Evolutionary conservation across 208 protist genomes (phyloP), one percentile per base, ranked within the genome.

Genomic region (Leishmania turanica): DNA sequence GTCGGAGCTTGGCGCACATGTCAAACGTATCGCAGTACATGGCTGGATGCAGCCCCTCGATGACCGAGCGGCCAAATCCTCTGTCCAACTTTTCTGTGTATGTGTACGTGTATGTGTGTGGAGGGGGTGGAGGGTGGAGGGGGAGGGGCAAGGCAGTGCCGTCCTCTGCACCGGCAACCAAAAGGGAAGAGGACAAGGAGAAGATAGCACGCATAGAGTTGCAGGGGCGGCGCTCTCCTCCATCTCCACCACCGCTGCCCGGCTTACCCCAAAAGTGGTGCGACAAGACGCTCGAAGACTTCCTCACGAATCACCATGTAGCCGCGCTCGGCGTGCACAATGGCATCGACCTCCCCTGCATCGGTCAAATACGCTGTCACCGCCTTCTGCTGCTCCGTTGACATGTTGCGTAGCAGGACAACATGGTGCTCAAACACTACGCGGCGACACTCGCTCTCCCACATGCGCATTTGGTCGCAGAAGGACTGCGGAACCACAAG

Each of bases 381-480:
- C 34, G 84, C 71, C 54, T 88, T 84, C 54, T 87, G 83, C 83
- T 96, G 93, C 78, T 87, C 83, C 2, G 85, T 53, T 21, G 89
- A 86, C 47, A 96, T 34, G 87, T 93, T 93, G 24, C 86, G 84
- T 40, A 98, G 90, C 53, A 98, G 81, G 42, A 94, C 92, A 56
- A 96, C 70, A 74, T 91, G 66, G 24, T 88, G 87, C 56, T 89
- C 71, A 84, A 98, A 96, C n/a, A 90, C 80, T 31, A 97, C 87
- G 47, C 95, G 91, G 49, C 89, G 88, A 84, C 91, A 96, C 86
- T 98, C 93, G 42, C 78, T 92, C 80, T 98, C 93, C 93, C 95
- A 98, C 90, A 94, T 95, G 58, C 91, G 76, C 66, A 98, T 78
- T 84, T 97, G 93, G 77, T 98, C 95, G 78, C 91, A 96, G 78